Base-by-base conservation (phyloP, 306 rosid genomes). In the Geum urbanum region DNA sequence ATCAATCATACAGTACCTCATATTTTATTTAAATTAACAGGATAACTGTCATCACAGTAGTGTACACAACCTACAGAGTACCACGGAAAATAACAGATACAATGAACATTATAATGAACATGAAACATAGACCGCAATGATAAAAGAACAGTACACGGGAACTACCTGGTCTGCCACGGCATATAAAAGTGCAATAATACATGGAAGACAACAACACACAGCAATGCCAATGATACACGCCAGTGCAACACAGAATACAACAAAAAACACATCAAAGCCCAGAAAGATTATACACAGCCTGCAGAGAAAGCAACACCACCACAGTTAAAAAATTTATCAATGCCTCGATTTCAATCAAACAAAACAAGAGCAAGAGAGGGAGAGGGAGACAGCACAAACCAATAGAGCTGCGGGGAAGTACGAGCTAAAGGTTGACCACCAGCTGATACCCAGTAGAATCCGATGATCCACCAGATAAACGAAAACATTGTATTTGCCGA, bases 181-280 rank as follows among this genome's bases (percentile, higher is more conserved):
- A 32, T 92, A 92, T 64, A 92, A 78, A 81, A 92, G 94, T 35
- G 96, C 92, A 76, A 92, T 89, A 74, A 92, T 87, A 63, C 90
- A 86, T 13, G 98, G 98, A 84, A 92, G 98, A 63, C 97, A 92
- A 77, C 97, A 92, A 82, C 98, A 92, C 73, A 92, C 97, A 52
- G 98, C 98, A 5, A 92, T 86, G 20, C 98, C 98, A 69, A 92
- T 88, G 46, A 92, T 71, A 70, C 97, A 92, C 22, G 98, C 98
- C 86, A 92, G 84, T 49, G 96, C 98, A 82, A 92, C 97, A 83
- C 97, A 90, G 89, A 90, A 92, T 71, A 92, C 88, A 51, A 92
- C 98, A 87, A 92, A 92, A 89, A 92, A 90, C 80, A 92, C 98
- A 74, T 92, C 98, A 77, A 90, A 92, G 72, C 97, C 98, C 77